phyloP scores from a whole-genome alignment of 2,329 filamentous ascomycete genomes.

The Aspergillus glaucus region DNA sequence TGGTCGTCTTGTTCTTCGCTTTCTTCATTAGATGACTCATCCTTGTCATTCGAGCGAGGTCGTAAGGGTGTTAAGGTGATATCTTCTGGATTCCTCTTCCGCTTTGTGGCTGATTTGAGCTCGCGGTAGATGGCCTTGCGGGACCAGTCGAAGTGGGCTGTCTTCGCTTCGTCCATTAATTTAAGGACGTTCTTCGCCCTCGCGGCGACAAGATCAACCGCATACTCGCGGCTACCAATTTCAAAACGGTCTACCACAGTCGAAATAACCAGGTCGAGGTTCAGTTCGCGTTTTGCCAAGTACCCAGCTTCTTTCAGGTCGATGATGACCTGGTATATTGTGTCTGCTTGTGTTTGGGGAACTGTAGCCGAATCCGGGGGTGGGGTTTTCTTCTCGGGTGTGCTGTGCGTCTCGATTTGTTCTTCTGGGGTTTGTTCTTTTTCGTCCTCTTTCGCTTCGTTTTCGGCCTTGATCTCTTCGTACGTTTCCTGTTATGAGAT shows the following conservation, averaged over 20 bases:
- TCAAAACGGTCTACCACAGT: constrained; percentile 30
- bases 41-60: constrained; percentile 18
- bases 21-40: constrained; percentile 29
- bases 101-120: constrained; percentile 28
- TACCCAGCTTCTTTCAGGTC: constrained; percentile 36
- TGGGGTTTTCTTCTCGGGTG: background rate
- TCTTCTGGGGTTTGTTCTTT: constrained; percentile 4
- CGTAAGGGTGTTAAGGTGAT: constrained; percentile 30
- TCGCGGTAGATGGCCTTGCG: constrained; percentile 38
- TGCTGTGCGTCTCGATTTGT: background rate
- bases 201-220: constrained; percentile 29
- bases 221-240: constrained; percentile 29
- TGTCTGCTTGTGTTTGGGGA: constrained; percentile 29
- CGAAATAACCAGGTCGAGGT: constrained; percentile 27
- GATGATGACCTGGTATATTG: constrained; percentile 32
- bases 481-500: constrained; percentile 25
- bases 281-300: constrained; percentile 35
- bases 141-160: constrained; percentile 32
- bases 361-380: constrained; percentile 18
- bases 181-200: constrained; percentile 28
- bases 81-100: constrained; percentile 17
- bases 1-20: constrained; percentile 20
- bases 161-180: constrained; percentile 33
- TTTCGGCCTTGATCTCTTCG: constrained; percentile 21
- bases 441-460: constrained; percentile 12